Base-by-base conservation (phyloP, 805 yeast genomes). In the Starmerella sp. region DNA sequence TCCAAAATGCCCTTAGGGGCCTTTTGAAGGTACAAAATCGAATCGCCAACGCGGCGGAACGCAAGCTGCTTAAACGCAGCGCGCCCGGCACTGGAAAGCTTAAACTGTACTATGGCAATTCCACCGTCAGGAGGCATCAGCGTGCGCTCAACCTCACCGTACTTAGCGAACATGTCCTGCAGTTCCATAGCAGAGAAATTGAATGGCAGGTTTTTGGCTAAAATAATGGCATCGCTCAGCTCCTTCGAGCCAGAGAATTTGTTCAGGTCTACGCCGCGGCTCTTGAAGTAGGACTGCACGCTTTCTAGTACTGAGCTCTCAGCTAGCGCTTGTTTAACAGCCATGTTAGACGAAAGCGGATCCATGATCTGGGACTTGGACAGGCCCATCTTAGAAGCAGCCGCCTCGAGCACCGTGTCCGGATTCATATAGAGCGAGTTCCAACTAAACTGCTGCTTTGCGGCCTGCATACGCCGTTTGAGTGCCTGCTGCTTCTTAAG, bases 61-160 rank as follows among this genome's bases (percentile, higher is more conserved):
- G 97, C 85, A 45, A 93, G 74, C 65, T 87, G 88, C 32, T 86
- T 75, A 67, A 93, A 93, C 0, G 97, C 97, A 4, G 86, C 76
- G 70, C 97, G 82, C 2, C 95, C 97, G 46, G 84, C 75, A 13
- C 95, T 84, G 2, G 82, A 71, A 67, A 86, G 91, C 63, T 89
- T 76, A 69, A 82, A 90, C 69, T 91, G 96, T 9, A 93, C 82
- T 65, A 93, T 85, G 11, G 97, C 97, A 63, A 93, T 88, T 0
- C 96, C 89, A 9, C 97, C 97, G 6, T 95, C 85, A 6, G 96
- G 96, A 14, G 98, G 98, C 88, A 93, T 86, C 58, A 93, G 71
- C 15, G 89, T 75, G 62, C 96, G 77, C 59, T 80, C 81, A 31
- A 93, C 65, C 59, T 84, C 84, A 53, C 98, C 98, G 69, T 79